phyloP scores from a whole-genome alignment of 1,284 basidiomycete genomes.

The Pholiota adiposa region DNA sequence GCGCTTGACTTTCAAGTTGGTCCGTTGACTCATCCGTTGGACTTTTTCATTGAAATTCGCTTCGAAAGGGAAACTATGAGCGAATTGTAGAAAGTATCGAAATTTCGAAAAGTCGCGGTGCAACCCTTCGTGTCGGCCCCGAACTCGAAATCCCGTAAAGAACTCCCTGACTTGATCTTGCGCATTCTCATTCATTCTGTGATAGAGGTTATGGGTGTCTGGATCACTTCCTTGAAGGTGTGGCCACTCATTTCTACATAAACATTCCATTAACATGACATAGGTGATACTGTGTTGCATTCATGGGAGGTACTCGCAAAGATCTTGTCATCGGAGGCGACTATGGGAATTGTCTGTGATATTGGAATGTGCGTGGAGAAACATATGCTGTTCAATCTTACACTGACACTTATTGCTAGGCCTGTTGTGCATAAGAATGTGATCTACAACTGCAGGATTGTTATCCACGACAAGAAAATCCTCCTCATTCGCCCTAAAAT shows the following conservation, averaged over 20 bases:
- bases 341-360: constrained; percentile 86
- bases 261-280: background rate
- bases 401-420: constrained; percentile 49
- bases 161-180: background rate
- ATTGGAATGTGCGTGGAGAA: constrained; percentile 81
- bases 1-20: constrained; percentile 88
- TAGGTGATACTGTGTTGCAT: constrained; percentile 93
- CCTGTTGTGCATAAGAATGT: constrained; percentile 96
- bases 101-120: constrained; percentile 88
- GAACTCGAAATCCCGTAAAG: constrained; percentile 94
- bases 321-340: constrained; percentile 80
- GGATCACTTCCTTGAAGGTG: constrained; percentile 91
- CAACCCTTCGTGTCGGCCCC: constrained; percentile 94
- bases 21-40: background rate
- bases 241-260: background rate
- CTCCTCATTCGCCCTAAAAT: constrained; percentile 96
- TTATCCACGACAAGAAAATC: constrained; percentile 86
- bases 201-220: constrained; percentile 91
- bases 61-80: constrained; percentile 81
- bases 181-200: constrained; percentile 7
- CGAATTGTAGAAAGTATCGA: constrained; percentile 90
- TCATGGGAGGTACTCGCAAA: constrained; percentile 95
- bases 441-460: constrained; percentile 95
- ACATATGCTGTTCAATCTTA: background rate
- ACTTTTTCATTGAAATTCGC: constrained; percentile 6